Percentiles rank a stretch among this genome's conserved stretches.
Evolutionary conservation across 2,329 filamentous ascomycete genomes (phyloP).

Genomic region (Dryadomyces quercus-mongolicae): DNA sequence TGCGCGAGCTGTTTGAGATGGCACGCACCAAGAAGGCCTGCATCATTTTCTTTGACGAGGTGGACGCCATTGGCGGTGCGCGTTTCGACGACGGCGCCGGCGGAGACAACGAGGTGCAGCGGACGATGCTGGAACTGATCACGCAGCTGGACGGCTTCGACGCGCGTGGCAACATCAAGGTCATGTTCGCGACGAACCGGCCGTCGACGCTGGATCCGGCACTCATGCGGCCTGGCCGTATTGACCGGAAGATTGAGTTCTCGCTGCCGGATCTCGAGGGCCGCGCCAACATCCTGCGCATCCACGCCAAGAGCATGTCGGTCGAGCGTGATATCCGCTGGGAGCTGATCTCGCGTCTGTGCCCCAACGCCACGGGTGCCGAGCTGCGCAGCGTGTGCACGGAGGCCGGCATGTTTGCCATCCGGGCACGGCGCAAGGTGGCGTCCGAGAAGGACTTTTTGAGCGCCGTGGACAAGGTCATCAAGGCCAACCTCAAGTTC

Average conservation of each 20-base stretch:
- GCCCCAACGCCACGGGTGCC: slow-evolving; percentile 93
- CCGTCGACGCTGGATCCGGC: slow-evolving; percentile 95
- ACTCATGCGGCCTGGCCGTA: slow-evolving; percentile 90
- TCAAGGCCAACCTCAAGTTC: slow-evolving; percentile 98
- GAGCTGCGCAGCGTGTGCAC: slow-evolving; percentile 94
- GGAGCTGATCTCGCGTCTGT: slow-evolving; percentile 95
- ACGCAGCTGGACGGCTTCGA: slow-evolving; percentile 99
- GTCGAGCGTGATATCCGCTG: slow-evolving; percentile 97
- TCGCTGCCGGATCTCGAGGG: slow-evolving; percentile 94
- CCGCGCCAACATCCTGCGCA: slow-evolving; percentile 91
- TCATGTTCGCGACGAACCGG: slow-evolving; percentile 99
- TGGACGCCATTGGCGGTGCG: slow-evolving; percentile 97
- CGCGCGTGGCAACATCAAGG: slow-evolving; percentile 96
- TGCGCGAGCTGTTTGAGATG: slow-evolving; percentile 98
- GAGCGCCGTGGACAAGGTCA: slow-evolving; percentile 96
- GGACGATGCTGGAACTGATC: slow-evolving; percentile 95
- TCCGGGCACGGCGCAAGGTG: slow-evolving; percentile 88
- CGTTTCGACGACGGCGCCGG: slow-evolving; percentile 96
- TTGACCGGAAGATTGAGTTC: slow-evolving; percentile 99
- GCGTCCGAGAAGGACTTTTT: slow-evolving; percentile 98
- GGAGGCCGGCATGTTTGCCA: slow-evolving; percentile 97
- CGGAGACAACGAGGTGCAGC: slow-evolving; percentile 93
- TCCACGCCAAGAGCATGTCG: slow-evolving; percentile 99
- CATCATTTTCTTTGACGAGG: slow-evolving; percentile 99
- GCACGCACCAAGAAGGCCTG: slow-evolving; percentile 98